A percentile compares a stretch with the other conserved stretches of the same genome.
These are phyloP conservation scores for Ceratobasidium sp. DNA, from an alignment of 1,284 basidiomycete species.

Conservation along the genomic window DNA sequence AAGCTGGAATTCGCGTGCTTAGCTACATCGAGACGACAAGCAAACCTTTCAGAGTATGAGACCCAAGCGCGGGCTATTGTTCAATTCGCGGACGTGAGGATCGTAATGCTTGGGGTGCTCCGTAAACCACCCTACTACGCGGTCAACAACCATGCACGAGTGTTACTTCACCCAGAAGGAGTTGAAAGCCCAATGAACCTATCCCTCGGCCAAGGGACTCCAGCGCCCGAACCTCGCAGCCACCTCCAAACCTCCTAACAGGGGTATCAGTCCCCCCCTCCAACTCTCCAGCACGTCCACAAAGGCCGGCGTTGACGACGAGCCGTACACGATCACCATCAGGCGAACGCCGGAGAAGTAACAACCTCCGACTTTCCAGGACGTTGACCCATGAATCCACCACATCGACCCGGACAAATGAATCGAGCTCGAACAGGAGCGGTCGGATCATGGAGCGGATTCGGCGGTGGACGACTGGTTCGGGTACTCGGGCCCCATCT, in stretches of 20 bases:
- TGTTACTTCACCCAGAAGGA: slow-evolving; percentile 71
- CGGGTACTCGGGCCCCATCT: not conserved
- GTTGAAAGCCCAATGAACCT: slow-evolving; percentile 41
- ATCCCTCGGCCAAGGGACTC: slow-evolving; percentile 29
- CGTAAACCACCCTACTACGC: slow-evolving; percentile 59
- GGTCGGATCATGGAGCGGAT: slow-evolving; percentile 1
- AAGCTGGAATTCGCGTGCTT: slow-evolving; percentile 10
- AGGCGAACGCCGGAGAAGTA: slow-evolving; percentile 20
- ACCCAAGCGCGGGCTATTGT: slow-evolving; percentile 61
- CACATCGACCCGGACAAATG: not conserved
- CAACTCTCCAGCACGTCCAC: not conserved
- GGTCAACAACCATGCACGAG: slow-evolving; percentile 68
- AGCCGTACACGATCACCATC: slow-evolving; percentile 12
- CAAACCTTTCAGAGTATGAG: slow-evolving; percentile 43
- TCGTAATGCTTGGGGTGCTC: slow-evolving; percentile 71
- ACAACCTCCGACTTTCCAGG: slow-evolving; percentile 10
- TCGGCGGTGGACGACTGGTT: slow-evolving; percentile 15
- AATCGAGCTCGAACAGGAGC: slow-evolving; percentile 4
- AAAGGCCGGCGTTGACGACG: not conserved
- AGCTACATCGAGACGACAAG: slow-evolving; percentile 37
- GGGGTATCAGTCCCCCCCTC: not conserved
- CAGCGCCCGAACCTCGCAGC: not conserved
- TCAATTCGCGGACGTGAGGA: slow-evolving; percentile 72
- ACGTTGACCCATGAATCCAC: slow-evolving; percentile 31
- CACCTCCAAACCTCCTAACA: not conserved